Base-by-base conservation (phyloP, 2,329 filamentous ascomycete species). In the Aaosphaeria pasadenensis region DNA sequence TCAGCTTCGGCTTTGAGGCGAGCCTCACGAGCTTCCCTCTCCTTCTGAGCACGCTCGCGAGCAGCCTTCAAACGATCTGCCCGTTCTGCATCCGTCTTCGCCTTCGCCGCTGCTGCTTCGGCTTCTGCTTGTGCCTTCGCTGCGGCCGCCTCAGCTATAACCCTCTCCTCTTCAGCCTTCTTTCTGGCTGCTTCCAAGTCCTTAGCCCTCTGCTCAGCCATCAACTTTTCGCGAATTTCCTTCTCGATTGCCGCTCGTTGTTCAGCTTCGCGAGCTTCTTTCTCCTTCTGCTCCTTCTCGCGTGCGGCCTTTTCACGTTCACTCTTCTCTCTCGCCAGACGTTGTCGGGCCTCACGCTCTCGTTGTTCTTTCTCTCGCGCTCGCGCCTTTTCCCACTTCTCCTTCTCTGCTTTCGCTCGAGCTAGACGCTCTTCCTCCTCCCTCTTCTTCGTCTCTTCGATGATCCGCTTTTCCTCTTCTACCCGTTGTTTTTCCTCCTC, bases 351-450 rank as follows among this genome's bases (percentile, higher is more conserved):
- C 52, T 77, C 74, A 30, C 73, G 67, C 54, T 80, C 75, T 5
- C 75, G 72, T 40, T 72, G 65, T 51, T 78, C 75, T 48, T 73
- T 73, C 51, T 78, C 75, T 30, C 75, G 66, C 38, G 74, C 71
- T 7, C 75, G 70, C 53, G 70, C 69, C 60, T 76, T 74, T 60
- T 78, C 75, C 75, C 75, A 78, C 54, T 76, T 77, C 52, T 75
- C 70, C 60, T 77, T 77, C 52, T 78, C 75, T 11, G 72, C 74
- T 50, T 74, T 71, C 31, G 71, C 74, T 46, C 70, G 71, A 30
- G 73, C 73, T 32, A 67, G 62, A 36, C 69, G 66, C 17, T 76
- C 75, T 29, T 71, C 73, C 56, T 78, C 77, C 57, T 77, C 78
- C 49, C 76, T 74, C 7, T 72, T 59, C 47, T 74, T 74, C 49